Evolutionary conservation across 176 grass and related monocot species (phyloP), one percentile per base, ranked within the genome.

Genomic region (Secale cereale): DNA sequence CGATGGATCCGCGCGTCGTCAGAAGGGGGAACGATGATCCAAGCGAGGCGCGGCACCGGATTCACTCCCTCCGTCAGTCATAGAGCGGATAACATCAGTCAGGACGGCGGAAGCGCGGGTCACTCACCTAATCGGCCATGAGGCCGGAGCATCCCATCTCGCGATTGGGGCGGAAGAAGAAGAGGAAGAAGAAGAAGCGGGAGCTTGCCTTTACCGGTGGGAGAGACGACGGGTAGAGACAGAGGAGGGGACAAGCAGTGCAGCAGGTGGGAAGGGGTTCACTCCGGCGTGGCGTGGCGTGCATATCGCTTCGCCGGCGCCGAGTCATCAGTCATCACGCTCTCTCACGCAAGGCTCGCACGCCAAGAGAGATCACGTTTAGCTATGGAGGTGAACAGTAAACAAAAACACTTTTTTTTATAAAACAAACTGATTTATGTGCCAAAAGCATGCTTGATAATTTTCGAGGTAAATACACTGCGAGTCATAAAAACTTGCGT

Each of bases 261-360:
- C 1, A 61, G n/a, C 0, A 6, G 25, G 13, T 70, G 79, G 31
- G 80, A 22, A 22, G 52, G 52, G 52, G 3, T 0, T 57, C 41
- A 57, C 36, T 36, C 50, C 4, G 65, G 65, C 46, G 43, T 48
- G 7, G 28, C 69, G 37, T 37, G 19, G 4, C 3, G 4, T 36
- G 50, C 28, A 73, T 83, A 82, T 82, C 80, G 31, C 80, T 40
- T 82, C 57, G 23, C 57, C 77, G 77, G 8, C 35, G 57, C 76
- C 76, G 77, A 56, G 52, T 56, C 52, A 56, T 69, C 17, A 36
- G 74, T 73, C 68, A 41, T 71, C 69, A 71, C 68, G 10, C 39
- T 41, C 39, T 5, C 65, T 35, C 15, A 7, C 63, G 8, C n/a
- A 0, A 27, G 52, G 52, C 6, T 56, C 52, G 52, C 52, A 22